Evolutionary conservation across 129 eudicot species (phyloP).

Genomic region (Pseudognaphalium luteoalbum): DNA sequence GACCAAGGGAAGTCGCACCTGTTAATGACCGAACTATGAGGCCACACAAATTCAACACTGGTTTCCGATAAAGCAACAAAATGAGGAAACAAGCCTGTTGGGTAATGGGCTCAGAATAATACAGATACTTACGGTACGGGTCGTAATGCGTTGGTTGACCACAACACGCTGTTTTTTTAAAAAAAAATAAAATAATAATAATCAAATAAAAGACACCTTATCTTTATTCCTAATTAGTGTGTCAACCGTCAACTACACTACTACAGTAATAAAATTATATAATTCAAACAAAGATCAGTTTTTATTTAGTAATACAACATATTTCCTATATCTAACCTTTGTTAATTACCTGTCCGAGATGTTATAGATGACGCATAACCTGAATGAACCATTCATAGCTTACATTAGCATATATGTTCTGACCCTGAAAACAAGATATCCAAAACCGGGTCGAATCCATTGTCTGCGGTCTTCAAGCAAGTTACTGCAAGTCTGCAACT

Average conservation of each 20-base stretch:
- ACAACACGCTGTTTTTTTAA: not conserved
- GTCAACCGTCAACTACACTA: not conserved
- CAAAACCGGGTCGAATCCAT: not conserved
- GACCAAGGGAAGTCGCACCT: conserved; percentile 9
- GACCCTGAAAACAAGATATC: not conserved
- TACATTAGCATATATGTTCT: not conserved
- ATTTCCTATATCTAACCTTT: not conserved
- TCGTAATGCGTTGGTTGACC: not conserved
- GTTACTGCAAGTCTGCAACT: conserved; percentile 4
- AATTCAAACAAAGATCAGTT: not conserved
- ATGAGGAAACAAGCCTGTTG: not conserved
- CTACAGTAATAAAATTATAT: not conserved
- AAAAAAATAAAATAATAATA: no score
- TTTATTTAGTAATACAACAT: no score
- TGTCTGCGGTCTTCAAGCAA: not conserved
- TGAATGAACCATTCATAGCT: not conserved
- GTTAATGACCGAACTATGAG: not conserved
- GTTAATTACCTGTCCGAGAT: not conserved
- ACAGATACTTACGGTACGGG: not conserved
- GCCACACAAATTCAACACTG: not conserved
- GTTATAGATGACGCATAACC: not conserved
- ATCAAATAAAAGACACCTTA: not conserved
- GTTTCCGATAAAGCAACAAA: not conserved
- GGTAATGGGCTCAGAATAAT: not conserved
- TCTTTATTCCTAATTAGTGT: not conserved